Percentiles rank a stretch among this genome's conserved stretches.
These are phyloP conservation scores for Priceomyces melissophilus DNA, from an alignment of 805 yeast species.

Conservation along the genomic window DNA sequence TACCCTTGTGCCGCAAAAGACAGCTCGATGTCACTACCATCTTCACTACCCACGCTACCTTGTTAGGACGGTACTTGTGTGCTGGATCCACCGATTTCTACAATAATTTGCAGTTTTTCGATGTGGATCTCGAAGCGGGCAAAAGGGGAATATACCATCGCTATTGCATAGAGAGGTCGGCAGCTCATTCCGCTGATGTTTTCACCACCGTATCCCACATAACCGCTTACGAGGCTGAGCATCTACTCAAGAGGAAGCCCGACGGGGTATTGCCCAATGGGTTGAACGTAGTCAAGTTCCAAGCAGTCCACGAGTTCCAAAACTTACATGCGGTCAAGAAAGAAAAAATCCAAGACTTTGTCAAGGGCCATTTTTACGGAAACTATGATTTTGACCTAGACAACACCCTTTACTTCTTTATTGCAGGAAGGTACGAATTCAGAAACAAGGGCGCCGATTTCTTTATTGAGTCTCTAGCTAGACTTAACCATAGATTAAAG, in stretches of 20 bases:
- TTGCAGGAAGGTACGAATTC: slow-evolving; percentile 95
- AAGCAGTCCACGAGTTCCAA: slow-evolving; percentile 97
- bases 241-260: slow-evolving; percentile 89
- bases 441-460: slow-evolving; percentile 96
- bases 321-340: slow-evolving; percentile 90
- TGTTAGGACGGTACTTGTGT: slow-evolving; percentile 90
- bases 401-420: slow-evolving; percentile 90
- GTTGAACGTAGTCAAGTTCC: slow-evolving; percentile 89
- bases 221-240: slow-evolving; percentile 95
- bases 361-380: slow-evolving; percentile 96
- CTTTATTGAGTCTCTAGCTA: slow-evolving; percentile 87
- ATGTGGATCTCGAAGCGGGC: slow-evolving; percentile 97
- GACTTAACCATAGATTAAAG: slow-evolving; percentile 85
- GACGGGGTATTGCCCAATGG: slow-evolving; percentile 98
- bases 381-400: slow-evolving; percentile 92
- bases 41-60: slow-evolving; percentile 96
- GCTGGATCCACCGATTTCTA: slow-evolving; percentile 97
- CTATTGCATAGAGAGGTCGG: slow-evolving; percentile 94
- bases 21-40: slow-evolving; percentile 91
- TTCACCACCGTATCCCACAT: slow-evolving; percentile 97
- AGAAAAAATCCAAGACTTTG: slow-evolving; percentile 89
- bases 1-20: slow-evolving; percentile 88
- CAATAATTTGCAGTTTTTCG: slow-evolving; percentile 83
- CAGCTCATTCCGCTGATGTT: slow-evolving; percentile 93
- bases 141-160: slow-evolving; percentile 96